A percentile compares a stretch with the other conserved stretches of the same genome.
Conservation (phyloP, 805 yeast species). For the Ogataea trehalophila region DNA sequence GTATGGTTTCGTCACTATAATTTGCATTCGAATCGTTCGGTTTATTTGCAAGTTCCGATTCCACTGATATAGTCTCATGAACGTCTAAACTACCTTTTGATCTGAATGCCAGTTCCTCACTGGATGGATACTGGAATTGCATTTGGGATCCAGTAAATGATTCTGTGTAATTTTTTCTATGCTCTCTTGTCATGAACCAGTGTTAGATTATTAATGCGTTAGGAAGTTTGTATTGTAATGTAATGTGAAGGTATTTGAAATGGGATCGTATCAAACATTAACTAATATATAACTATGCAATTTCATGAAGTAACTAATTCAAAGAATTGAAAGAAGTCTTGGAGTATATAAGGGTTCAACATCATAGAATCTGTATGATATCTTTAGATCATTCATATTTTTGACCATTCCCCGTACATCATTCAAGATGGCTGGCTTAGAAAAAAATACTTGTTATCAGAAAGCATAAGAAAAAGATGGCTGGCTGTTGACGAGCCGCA, state of each 20-base stretch:
- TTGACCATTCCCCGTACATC: too few relatives aligned
- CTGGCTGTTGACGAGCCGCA: conserved; percentile 4
- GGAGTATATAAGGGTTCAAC: too few relatives aligned
- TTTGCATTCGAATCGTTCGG: background rate
- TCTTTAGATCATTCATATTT: background rate
- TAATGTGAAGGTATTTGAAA: too few relatives aligned
- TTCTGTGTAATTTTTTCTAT: conserved; percentile 8
- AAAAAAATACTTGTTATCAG: too few relatives aligned
- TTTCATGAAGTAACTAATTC: too few relatives aligned
- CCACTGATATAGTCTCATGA: background rate
- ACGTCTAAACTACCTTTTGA: background rate
- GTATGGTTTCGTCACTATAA: background rate
- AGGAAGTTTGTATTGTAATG: too few relatives aligned
- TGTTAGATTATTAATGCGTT: too few relatives aligned
- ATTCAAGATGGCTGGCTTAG: too few relatives aligned
- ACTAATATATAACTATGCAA: too few relatives aligned
- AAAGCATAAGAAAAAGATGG: conserved; percentile 1
- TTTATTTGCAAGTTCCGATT: background rate
- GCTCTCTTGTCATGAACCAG: conserved; percentile 1
- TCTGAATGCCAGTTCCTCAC: too few relatives aligned
- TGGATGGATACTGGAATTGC: conserved; percentile 7
- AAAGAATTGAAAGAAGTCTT: too few relatives aligned
- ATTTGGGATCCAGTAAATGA: conserved; percentile 12
- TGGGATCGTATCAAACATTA: too few relatives aligned
- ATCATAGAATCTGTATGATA: background rate